Evolutionary conservation across 164 flowering plant species (phyloP), one percentile per base, ranked within the genome.

Genomic region (Vitis vinifera): DNA sequence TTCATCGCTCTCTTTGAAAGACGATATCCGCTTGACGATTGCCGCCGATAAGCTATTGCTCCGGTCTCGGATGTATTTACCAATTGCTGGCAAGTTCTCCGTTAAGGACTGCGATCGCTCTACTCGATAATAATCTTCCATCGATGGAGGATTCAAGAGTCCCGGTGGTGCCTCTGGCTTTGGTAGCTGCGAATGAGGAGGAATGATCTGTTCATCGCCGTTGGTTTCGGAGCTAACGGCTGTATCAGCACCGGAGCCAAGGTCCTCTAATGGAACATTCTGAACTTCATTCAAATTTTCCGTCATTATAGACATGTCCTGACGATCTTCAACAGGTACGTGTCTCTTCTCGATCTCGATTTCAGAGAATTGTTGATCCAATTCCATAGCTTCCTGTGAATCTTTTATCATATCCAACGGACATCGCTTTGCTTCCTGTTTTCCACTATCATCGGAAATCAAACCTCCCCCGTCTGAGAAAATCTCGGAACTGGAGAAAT

Each of bases 31-130:
- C 44, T 69, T 92, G 9, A 67, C 65, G 12, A 94, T 78, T 3
- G 93, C 89, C 6, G 85, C 62, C 12, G 97, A 88, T 47, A 90
- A 71, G 75, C 81, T 84, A 75, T 77, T 84, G 81, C 92, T 80
- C 56, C 88, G 76, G 15, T 90, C 89, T 2, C 85, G 82, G 59
- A 92, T 59, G 81, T 71, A 87, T 62, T 85, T 85, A 19, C 91
- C 90, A 59, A 91, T 78, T 16, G 94, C 77, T 61, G 90, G 83
- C 65, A 80, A 15, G 13, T 9, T 57, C 47, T 77, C 80, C 59
- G 75, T 37, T 30, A 69, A 8, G 3, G 79, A 69, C 2, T 68
- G 63, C 16, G 81, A 77, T 17, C 84, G 74, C 2, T 71, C 68
- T 11, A 74, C 69, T n/a, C 8, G 56, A 29, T 57, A 48, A 9